Evolutionary conservation across 192 early-diverging fungal genomes (phyloP).

Genomic region (Linnemannia hyalina): DNA sequence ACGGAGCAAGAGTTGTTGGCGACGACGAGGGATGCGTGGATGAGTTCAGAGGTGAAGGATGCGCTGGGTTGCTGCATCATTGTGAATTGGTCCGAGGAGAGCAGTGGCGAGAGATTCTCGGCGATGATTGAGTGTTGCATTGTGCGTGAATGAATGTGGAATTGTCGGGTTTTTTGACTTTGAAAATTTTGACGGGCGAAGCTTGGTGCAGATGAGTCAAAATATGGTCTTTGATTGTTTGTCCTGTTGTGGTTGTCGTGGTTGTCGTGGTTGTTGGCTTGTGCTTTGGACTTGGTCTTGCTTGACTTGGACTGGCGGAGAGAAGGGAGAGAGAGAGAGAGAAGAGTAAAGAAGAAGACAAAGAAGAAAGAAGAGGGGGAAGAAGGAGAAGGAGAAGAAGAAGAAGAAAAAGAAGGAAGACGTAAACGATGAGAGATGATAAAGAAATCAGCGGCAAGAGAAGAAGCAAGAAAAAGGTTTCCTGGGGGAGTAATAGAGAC

Average conservation of each 20-base stretch:
- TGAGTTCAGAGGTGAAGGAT: slow-evolving; percentile 37
- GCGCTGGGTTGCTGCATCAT: slow-evolving; percentile 21
- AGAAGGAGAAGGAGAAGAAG: neutral
- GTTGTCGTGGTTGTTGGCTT: neutral
- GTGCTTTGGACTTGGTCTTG: neutral
- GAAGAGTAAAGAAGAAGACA: neutral
- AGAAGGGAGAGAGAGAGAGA: neutral
- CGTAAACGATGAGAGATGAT: neutral
- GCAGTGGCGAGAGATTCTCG: slow-evolving; percentile 22
- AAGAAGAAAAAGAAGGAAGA: neutral
- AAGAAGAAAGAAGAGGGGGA: neutral
- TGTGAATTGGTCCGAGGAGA: slow-evolving; percentile 27
- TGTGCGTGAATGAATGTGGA: neutral
- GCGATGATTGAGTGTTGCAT: slow-evolving; percentile 47
- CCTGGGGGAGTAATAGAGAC: neutral
- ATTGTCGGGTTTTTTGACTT: neutral
- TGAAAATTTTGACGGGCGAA: neutral
- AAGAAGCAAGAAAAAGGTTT: neutral
- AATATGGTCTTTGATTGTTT: neutral
- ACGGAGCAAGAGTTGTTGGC: slow-evolving; percentile 9
- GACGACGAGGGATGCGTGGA: slow-evolving; percentile 45
- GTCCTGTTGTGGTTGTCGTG: neutral
- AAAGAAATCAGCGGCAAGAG: neutral
- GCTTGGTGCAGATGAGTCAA: neutral
- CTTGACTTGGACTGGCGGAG: neutral